Percentiles rank a stretch among this genome's conserved stretches.
phyloP scores from a whole-genome alignment of 2,329 filamentous ascomycete genomes.

The Pyrenophora teres region DNA sequence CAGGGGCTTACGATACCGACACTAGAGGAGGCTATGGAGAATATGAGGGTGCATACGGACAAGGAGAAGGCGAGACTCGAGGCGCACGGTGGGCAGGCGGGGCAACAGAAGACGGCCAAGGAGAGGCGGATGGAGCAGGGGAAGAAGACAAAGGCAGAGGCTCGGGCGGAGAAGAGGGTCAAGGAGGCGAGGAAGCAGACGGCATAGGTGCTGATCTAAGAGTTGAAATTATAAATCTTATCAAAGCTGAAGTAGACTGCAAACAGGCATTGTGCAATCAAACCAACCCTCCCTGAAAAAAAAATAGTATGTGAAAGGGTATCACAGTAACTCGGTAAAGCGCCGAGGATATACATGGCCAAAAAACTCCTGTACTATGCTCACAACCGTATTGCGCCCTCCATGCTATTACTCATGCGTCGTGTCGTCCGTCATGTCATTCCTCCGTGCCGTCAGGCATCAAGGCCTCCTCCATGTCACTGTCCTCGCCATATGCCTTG shows the following conservation, averaged over 20 bases:
- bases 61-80: constrained; percentile 25
- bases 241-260: background rate
- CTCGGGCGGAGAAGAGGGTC: constrained; percentile 28
- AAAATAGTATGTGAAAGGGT: constrained; percentile 25
- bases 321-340: constrained; percentile 35
- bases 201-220: constrained; percentile 5
- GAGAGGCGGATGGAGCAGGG: constrained; percentile 33
- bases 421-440: constrained; percentile 23
- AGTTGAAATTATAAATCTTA: constrained; percentile 6
- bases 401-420: constrained; percentile 28
- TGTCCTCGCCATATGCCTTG: constrained; percentile 34
- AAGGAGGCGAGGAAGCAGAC: constrained; percentile 32
- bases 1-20: constrained; percentile 36
- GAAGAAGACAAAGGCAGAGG: constrained; percentile 32
- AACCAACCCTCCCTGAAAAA: too few relatives aligned
- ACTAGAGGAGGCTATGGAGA: constrained; percentile 40
- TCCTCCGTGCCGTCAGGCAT: constrained; percentile 34
- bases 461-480: constrained; percentile 43
- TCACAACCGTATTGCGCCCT: constrained; percentile 25
- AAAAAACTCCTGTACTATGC: constrained; percentile 39
- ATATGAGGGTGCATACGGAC: constrained; percentile 29
- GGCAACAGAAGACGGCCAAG: constrained; percentile 32
- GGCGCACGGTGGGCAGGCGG: constrained; percentile 32
- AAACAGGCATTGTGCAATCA: too few relatives aligned
- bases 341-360: constrained; percentile 22